Evolutionary conservation across 2,329 filamentous ascomycete species (phyloP).

Genomic region (Calonectria crousiana): DNA sequence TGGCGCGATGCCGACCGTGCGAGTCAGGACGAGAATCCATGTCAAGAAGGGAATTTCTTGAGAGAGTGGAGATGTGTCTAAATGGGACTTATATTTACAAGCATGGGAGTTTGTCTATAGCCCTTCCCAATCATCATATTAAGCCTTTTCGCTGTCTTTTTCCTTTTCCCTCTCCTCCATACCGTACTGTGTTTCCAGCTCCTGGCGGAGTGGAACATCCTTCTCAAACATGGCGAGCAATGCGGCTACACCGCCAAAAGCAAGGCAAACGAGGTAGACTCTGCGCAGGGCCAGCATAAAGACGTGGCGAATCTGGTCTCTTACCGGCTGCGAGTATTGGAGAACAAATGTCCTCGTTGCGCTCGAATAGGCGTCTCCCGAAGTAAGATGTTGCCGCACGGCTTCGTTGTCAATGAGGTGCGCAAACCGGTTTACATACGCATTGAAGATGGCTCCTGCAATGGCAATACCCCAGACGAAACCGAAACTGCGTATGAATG

Average conservation of each 20-base stretch:
- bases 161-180: constrained; percentile 31
- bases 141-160: neutral
- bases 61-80: neutral
- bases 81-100: neutral
- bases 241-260: constrained; percentile 36
- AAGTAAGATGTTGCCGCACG: constrained; percentile 31
- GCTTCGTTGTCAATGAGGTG: constrained; percentile 35
- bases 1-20: neutral
- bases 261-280: constrained; percentile 40
- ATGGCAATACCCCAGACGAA: constrained; percentile 60
- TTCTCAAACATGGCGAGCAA: constrained; percentile 43
- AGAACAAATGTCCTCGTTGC: constrained; percentile 42
- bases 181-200: constrained; percentile 46
- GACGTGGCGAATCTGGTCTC: constrained; percentile 41
- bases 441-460: constrained; percentile 56
- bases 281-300: constrained; percentile 39
- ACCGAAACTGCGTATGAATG: constrained; percentile 59
- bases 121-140: neutral
- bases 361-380: constrained; percentile 45
- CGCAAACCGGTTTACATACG: constrained; percentile 37
- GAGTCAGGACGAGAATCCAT: constrained; percentile 1
- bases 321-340: constrained; percentile 32
- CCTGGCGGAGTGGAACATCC: constrained; percentile 41
- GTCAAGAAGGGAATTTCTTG: neutral
- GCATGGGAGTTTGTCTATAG: neutral